Percentiles rank a stretch among this genome's conserved stretches.
These are phyloP conservation scores for Hyparrhenia diplandra DNA, from an alignment of 176 grass and related monocot genomes.

Conservation along the genomic window DNA sequence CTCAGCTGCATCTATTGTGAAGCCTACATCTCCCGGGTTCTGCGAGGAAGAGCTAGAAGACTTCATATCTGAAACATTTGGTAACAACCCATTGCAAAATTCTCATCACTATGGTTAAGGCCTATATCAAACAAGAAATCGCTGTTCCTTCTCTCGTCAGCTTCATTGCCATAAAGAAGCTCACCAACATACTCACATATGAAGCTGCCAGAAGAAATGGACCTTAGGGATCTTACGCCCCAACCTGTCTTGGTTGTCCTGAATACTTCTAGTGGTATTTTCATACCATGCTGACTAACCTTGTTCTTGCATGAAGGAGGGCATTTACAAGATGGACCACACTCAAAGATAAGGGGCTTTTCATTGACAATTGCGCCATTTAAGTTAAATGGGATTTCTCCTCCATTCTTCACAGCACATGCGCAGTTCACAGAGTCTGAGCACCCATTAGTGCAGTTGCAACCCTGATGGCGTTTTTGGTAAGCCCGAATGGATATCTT, in stretches of 20 bases:
- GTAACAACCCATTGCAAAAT: conserved; percentile 32
- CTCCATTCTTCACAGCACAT: conserved; percentile 67
- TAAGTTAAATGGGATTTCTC: conserved; percentile 64
- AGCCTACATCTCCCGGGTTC: conserved; percentile 37
- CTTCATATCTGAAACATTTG: conserved; percentile 3
- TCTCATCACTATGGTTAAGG: conserved; percentile 43
- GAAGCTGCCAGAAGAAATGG: conserved; percentile 73
- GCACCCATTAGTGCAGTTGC: conserved; percentile 55
- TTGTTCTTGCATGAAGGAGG: conserved; percentile 61
- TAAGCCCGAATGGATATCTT: conserved; percentile 30
- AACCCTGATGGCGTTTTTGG: conserved; percentile 45
- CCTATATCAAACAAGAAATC: conserved; percentile 72
- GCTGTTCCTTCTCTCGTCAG: conserved; percentile 51
- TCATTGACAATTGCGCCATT: conserved; percentile 59
- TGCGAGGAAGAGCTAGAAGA: conserved; percentile 13
- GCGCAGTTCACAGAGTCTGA: conserved; percentile 44
- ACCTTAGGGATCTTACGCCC: conserved; percentile 75
- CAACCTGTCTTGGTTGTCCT: conserved; percentile 58
- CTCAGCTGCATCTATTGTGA: conserved; percentile 62
- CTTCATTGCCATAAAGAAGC: conserved; percentile 45
- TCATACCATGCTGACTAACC: conserved; percentile 65
- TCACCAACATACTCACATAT: conserved; percentile 79
- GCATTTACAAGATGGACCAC: conserved; percentile 54
- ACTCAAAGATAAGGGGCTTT: conserved; percentile 64
- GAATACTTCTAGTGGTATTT: conserved; percentile 72